These are phyloP conservation scores for Scedosporium dehoogii DNA, from an alignment of 2,329 filamentous ascomycete genomes.

Conservation along the genomic window DNA sequence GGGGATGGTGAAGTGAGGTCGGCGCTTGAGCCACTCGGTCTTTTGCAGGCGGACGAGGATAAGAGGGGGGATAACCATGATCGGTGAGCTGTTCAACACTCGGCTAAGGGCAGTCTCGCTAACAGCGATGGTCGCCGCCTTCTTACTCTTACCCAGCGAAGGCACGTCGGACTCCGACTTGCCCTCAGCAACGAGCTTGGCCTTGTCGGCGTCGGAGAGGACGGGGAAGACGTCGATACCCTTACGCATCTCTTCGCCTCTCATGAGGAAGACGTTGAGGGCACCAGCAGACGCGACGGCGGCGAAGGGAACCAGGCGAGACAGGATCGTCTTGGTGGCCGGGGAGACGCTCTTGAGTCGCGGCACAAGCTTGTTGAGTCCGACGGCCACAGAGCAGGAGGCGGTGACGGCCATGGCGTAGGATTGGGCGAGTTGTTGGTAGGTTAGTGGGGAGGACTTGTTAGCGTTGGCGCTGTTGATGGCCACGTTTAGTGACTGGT, in stretches of 20 bases:
- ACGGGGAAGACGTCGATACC: slow-evolving; percentile 91
- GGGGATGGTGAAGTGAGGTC: slow-evolving; percentile 63
- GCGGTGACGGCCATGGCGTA: slow-evolving; percentile 88
- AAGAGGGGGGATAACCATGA: slow-evolving; percentile 92
- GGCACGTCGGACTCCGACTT: slow-evolving; percentile 54
- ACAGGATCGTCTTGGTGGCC: slow-evolving; percentile 63
- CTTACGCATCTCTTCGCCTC: slow-evolving; percentile 83
- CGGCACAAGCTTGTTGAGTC: slow-evolving; percentile 82
- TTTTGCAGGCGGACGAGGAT: slow-evolving; percentile 76
- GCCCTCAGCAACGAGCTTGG: slow-evolving; percentile 43
- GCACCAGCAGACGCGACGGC: slow-evolving; percentile 86
- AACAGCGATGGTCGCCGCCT: slow-evolving; percentile 80
- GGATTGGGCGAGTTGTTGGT: slow-evolving; percentile 71
- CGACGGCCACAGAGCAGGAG: slow-evolving; percentile 86
- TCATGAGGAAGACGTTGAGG: slow-evolving; percentile 96
- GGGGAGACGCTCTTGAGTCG: slow-evolving; percentile 69
- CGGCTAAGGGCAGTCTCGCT: slow-evolving; percentile 86
- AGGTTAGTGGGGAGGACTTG: slow-evolving; percentile 85
- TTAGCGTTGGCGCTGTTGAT: slow-evolving; percentile 98
- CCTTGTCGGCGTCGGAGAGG: slow-evolving; percentile 59
- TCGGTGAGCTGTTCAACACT: slow-evolving; percentile 87
- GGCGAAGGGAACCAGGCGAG: slow-evolving; percentile 88
- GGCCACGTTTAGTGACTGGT: slow-evolving; percentile 95
- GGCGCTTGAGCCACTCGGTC: slow-evolving; percentile 67
- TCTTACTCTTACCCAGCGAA: slow-evolving; percentile 76